Base-by-base conservation (phyloP, 2,329 filamentous ascomycete genomes). In the Scytalidium sp. region DNA sequence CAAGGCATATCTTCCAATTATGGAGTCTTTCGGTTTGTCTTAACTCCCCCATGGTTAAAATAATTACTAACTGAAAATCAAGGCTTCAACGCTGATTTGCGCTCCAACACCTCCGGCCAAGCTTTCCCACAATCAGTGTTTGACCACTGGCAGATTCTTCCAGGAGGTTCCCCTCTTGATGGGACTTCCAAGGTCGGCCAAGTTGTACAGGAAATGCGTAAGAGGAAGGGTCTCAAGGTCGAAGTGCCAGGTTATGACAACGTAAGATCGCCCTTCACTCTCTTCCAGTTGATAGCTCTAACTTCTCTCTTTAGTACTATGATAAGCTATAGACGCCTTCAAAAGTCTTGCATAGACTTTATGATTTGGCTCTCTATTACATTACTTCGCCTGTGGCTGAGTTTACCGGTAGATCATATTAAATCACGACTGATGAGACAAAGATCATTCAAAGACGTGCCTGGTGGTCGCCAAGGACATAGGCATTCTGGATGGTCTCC, bases 201-300 rank as follows among this genome's bases (percentile, higher is more conserved):
- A 71, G 80, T 97, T 66, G 90, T 97, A 65, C 78, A 80, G 71
- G 83, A 87, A 53, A 96, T 95, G 87, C 91, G 94, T 72, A 97
- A 97, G 87, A 90, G 93, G 79, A 99, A 99, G 90, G 94, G 93
- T 90, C 81, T 99, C 83, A 99, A 99, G 90, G 78, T 87, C 70
- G 84, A 90, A 67, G 88, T 97, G 72, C 93, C 94, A 66, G 89
- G 87, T 72, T 86, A 91, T 79, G 90, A 90, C 72, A 96, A 97
- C 84, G 90, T 94, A 84, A 90, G 90, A 88, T 59, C 51, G 51
- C 40, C 8, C 20, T 22, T 19, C 27, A n/a, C 2, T 36, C 22
- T 32, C 23, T 21, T 36, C 17, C 22, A 41, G 22, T 56, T 49
- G 44, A 41, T 40, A 20, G 46, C 62, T 55, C 69, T 78, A 69